phyloP scores from a whole-genome alignment of 306 rosid genomes.

The Canavalia ensiformis region DNA sequence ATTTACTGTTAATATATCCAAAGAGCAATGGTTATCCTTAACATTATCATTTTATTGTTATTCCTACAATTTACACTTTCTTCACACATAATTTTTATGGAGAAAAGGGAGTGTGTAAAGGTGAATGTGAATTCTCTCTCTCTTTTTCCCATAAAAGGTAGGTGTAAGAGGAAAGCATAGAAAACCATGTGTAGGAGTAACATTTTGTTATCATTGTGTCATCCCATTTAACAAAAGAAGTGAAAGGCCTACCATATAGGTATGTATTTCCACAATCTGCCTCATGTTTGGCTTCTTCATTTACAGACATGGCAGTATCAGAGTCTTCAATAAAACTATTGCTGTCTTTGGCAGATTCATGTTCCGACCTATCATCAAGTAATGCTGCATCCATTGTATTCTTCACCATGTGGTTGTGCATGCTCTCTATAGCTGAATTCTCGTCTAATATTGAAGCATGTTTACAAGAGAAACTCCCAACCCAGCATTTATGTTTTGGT shows the following conservation, averaged over 20 bases:
- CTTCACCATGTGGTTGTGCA: constrained; percentile 18
- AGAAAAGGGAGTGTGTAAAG: background rate
- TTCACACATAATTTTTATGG: background rate
- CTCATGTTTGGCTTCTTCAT: constrained; percentile 56
- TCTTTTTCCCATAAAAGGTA: background rate
- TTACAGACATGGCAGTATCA: constrained; percentile 61
- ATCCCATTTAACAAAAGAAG: constrained; percentile 44
- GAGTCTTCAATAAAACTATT: constrained; percentile 60
- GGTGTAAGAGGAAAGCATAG: background rate
- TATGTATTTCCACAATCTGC: constrained; percentile 46
- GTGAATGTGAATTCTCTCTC: background rate
- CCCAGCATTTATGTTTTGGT: constrained; percentile 70
- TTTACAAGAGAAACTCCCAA: constrained; percentile 49
- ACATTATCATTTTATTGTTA: constrained; percentile 17
- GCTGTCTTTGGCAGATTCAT: constrained; percentile 68
- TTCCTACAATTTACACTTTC: constrained; percentile 26
- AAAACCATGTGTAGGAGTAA: background rate
- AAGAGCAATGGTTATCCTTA: constrained; percentile 32
- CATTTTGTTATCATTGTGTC: background rate
- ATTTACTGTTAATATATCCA: constrained; percentile 40
- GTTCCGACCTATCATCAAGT: constrained; percentile 47
- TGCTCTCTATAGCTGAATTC: constrained; percentile 47
- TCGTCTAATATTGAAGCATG: constrained; percentile 45
- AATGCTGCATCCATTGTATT: constrained; percentile 8
- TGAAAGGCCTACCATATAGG: constrained; percentile 47